Base-by-base conservation (phyloP, 2,329 filamentous ascomycete genomes). In the Aspergillus proliferans region DNA sequence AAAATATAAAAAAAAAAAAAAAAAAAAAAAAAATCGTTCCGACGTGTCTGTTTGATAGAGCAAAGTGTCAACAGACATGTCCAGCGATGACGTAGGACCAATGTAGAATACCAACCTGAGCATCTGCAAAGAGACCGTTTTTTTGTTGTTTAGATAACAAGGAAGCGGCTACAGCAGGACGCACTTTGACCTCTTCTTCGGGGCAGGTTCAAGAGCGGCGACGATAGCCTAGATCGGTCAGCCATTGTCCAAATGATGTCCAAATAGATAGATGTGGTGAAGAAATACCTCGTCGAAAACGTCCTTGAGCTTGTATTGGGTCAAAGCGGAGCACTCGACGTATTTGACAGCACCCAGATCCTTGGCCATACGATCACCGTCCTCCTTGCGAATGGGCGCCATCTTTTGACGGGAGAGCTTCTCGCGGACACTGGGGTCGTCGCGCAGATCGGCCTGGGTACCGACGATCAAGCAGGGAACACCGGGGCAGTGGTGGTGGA, bases 321-420 rank as follows among this genome's bases (percentile, higher is more conserved):
- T 97, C 71, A 98, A 76, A 50, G 93, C 93, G 68, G 91, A 96
- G 77, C 93, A 98, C 76, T 98, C 93, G 56, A 97, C 93, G 63
- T 98, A 98, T 78, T 96, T 97, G 63, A 98, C 89, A 4, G 93
- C 93, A 53, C 90, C 90, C n/a, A 97, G 76, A 55, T 97, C 92
- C 77, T 92, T 95, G 2, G 93, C 92, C 89, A 97, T 96, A 60
- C 84, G 80, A 71, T 97, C 92, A 47, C 93, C 93, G 58, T 96
- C 91, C 71, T 95, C 90, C 71, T 87, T 90, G 68, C 84, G 82
- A 52, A 98, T 91, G 2, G 92, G 92, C 48, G 82, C 77, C 92
- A 97, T 96, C 78, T 95, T 95, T 73, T 97, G 92, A 76, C 95
- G 95, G 43, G 86, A 76, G 50, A 97, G 79, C 78, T 98, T 97